phyloP scores from a whole-genome alignment of 495 filamentous ascomycete genomes.

The Aspergillus ellipticus region DNA sequence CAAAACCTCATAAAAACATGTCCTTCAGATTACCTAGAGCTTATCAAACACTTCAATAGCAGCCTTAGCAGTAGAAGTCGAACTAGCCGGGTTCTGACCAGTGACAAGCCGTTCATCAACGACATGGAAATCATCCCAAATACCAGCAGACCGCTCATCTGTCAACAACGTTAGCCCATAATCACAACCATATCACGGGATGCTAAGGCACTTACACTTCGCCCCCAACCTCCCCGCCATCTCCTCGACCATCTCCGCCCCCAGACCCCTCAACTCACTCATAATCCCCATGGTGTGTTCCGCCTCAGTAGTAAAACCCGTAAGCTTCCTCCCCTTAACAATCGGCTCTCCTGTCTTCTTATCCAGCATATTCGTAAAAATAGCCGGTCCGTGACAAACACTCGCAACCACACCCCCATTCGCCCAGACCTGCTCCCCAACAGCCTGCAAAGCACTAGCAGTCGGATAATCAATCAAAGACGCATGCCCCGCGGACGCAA shows the following conservation, averaged over 20 bases:
- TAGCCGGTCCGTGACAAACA: constrained; percentile 43
- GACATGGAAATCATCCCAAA: constrained; percentile 47
- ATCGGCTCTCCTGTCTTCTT: constrained; percentile 34
- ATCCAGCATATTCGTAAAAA: constrained; percentile 42
- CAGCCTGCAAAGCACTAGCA: constrained; percentile 38
- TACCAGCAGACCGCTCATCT: constrained; percentile 36
- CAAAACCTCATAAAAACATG: no score
- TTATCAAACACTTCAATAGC: constrained; percentile 41
- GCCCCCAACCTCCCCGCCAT: constrained; percentile 30
- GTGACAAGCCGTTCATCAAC: constrained; percentile 60
- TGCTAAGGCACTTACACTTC: constrained; percentile 28
- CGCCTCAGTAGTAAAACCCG: constrained; percentile 46
- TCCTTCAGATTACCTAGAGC: constrained; percentile 28
- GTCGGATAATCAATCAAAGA: constrained; percentile 46
- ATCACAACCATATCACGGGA: not conserved
- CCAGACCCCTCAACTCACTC: constrained; percentile 21
- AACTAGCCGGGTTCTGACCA: constrained; percentile 67
- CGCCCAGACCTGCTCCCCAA: constrained; percentile 35
- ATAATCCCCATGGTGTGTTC: constrained; percentile 30
- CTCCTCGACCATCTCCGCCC: constrained; percentile 35
- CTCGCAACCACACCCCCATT: constrained; percentile 36
- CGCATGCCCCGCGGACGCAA: constrained; percentile 46
- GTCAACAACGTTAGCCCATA: not conserved
- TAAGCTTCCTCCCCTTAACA: constrained; percentile 37
- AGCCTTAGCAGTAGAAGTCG: constrained; percentile 43